Evolutionary conservation across 805 yeast genomes (phyloP), one percentile per base, ranked within the genome.

Genomic region (Yarrowia sp.): DNA sequence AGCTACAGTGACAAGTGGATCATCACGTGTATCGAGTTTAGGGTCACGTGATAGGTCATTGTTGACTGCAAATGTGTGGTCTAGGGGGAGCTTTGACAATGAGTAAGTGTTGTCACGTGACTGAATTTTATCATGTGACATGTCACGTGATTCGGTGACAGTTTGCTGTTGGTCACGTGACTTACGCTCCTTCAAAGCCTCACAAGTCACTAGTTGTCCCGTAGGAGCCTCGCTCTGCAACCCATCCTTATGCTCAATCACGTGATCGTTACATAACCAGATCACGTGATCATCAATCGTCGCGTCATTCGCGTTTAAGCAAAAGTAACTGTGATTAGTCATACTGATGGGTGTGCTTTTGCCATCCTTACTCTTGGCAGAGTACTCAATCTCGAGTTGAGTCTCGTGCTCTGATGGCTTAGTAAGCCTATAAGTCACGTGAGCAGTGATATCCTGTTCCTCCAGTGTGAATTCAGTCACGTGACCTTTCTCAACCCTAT

Each of bases 261-360:
- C 58, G 9, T 22, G 42, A 38, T 36, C 43, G 22, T 15, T 22
- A 5, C 58, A 51, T 13, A 51, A 14, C 58, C 58, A 51, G 17
- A 51, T n/a, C 6, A 8, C 17, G 15, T 36, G 43, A 17, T 51
- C 58, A 11, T 51, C 58, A 14, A 51, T 18, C 4, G 58, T 51
- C 18, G 38, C 33, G 33, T 51, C 42, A 8, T 7, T 31, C 9
- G 31, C 10, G 8, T 14, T 38, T 8, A 51, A n/a, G 11, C 33
- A 51, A 10, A 51, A 51, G 35, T 51, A 51, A 14, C 43, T 22
- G 22, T 51, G 58, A n/a, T 51, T 51, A 9, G 58, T 38, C 58
- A 51, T 36, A 9, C 35, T 36, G 9, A 51, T 11, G 0, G 58
- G 58, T 2, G 38, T 3, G 11, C 43, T 51, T 9, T 36, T 36